Evolutionary conservation across 257 asterid genomes (phyloP), one percentile per base, ranked within the genome.

Genomic region (Fraxinus americana): DNA sequence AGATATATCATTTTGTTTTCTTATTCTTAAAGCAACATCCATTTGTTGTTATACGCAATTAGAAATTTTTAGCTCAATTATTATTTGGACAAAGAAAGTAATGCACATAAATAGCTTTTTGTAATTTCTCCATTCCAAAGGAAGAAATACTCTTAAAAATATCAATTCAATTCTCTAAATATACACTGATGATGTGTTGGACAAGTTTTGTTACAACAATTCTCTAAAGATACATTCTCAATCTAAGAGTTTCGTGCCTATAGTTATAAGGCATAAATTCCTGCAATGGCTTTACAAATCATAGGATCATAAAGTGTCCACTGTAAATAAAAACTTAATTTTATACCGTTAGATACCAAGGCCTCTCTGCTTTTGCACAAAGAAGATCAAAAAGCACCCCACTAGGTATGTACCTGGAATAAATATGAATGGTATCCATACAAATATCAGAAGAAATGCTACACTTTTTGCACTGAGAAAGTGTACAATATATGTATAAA

Each of bases 381-480:
- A 95, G 94, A 87, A 95, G 96, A 85, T 95, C 99, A 86, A 88
- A 95, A 36, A 95, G 97, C 32, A 91, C 96, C 77, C 99, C 99
- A 4, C 93, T 93, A 45, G 98, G 99, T 72, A 91, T 83, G 81
- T 93, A 89, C 99, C 99, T 93, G 91, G 41, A 83, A 84, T 71
- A 71, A 71, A 72, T 45, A 57, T 45, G 45, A 70, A 71, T 77
- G 27, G 27, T 25, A 25, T 25, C 27, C 27, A 80, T 80, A 69
- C 83, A 72, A 70, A 70, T 82, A 77, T 74, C 45, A 80, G 67
- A 78, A 80, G 71, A 29, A 73, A 72, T 41, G 43, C n/a, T 67
- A 57, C 73, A 45, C 72, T 50, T 70, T 41, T 34, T 48, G 4
- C 30, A 25, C 27, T 25, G 27, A 25, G 27, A 25, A 25, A 25